Evolutionary conservation across 192 early-diverging fungal genomes (phyloP), one percentile per base, ranked within the genome.

Genomic region (Backusella mclennaniae): DNA sequence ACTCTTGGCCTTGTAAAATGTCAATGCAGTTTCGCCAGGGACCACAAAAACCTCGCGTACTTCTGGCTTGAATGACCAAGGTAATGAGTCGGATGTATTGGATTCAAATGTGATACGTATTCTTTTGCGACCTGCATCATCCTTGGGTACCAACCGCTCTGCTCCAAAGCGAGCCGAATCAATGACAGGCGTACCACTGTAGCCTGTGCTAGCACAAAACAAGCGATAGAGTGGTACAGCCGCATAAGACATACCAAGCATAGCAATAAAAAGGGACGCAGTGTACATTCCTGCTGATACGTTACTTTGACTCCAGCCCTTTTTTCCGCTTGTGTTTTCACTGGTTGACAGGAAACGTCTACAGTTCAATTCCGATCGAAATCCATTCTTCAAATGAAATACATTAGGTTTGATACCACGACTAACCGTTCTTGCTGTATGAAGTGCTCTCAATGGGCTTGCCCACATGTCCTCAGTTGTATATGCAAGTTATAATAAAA

Each of bases 1-100:
- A 84, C 96, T 98, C 77, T 93, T 90, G 35, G 98, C 98, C 38
- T 91, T 95, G 86, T 96, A 99, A 77, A 99, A 99, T 6, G 98
- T 95, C 72, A 99, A 79, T 7, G 96, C 95, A 0, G 98, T 98
- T 77, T 99, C 98, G 0, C 98, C 98, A 11, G 98, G 98, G 8
- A 96, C 85, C n/a, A 99, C 93, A 9, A 81, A 84, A 36, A 99
- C 91, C 71, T 95, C 91, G 15, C 91, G 85, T 42, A 95, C 94
- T 80, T 97, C 91, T 1, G 98, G 98, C 38, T 87, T 87, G 77
- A 99, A 98, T 29, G 89, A 87, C 98, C 98, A 99, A 39, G 93
- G 86, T 77, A 98, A 87, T 29, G 88, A 63, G 11, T 94, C 93
- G 2, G 94, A 93, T 4, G 89, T 91, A 71, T 93, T 90, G 26